A percentile compares a stretch with the other conserved stretches of the same genome.
Conservation (phyloP, 2,329 filamentous ascomycete species). For the Verticillium klebahnii region DNA sequence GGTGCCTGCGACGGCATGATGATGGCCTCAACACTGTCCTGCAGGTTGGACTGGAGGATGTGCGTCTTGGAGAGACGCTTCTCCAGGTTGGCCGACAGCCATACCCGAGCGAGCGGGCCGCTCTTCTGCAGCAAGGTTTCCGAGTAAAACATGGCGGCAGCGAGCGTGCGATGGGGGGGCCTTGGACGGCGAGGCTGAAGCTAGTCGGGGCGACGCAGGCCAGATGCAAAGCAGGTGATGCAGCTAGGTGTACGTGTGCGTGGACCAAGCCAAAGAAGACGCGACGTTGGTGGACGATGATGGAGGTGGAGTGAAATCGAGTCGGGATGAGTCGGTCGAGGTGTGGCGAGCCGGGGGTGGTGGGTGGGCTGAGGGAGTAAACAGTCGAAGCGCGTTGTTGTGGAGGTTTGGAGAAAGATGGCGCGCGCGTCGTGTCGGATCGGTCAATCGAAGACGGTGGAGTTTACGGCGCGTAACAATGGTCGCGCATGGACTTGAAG, state of each 20-base stretch:
- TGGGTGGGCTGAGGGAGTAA: conserved; percentile 11
- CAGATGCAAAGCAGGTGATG: conserved; percentile 4
- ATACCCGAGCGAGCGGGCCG: conserved; percentile 93
- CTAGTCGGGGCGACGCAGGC: neutral
- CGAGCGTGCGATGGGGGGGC: conserved; percentile 10
- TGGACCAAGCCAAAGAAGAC: conserved; percentile 9
- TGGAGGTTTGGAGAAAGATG: conserved; percentile 5
- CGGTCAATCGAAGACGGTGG: neutral
- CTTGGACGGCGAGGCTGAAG: neutral
- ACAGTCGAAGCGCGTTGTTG: conserved; percentile 18
- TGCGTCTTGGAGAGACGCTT: conserved; percentile 97
- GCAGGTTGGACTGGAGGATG: conserved; percentile 89
- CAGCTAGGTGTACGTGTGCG: conserved; percentile 4
- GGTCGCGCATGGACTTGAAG: neutral
- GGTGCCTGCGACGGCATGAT: conserved; percentile 90
- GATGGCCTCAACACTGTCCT: conserved; percentile 91
- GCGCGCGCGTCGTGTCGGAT: conserved; percentile 8
- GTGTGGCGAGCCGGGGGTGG: conserved; percentile 1
- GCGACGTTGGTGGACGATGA: conserved; percentile 7
- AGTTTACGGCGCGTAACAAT: conserved; percentile 2
- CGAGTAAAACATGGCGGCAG: conserved; percentile 85
- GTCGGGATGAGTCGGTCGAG: neutral
- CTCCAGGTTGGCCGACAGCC: conserved; percentile 96
- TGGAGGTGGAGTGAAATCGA: neutral
- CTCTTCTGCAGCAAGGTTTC: conserved; percentile 95